Conservation (phyloP, 2,329 filamentous ascomycete genomes). For the Aspergillus phoenicis region DNA sequence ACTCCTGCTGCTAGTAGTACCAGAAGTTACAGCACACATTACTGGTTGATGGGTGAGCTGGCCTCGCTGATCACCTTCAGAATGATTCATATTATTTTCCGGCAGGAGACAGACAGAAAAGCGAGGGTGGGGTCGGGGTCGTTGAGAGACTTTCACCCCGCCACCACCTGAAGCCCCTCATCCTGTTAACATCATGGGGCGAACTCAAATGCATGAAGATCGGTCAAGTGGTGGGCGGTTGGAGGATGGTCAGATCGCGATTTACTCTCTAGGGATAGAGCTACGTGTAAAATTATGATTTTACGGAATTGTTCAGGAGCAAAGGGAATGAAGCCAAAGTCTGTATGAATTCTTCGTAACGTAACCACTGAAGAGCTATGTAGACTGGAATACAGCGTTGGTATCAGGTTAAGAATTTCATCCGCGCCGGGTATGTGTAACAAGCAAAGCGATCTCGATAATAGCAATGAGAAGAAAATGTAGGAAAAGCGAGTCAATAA, state of each 20-base stretch:
- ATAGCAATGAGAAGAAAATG: neutral
- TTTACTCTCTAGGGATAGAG: neutral
- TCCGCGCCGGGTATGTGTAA: neutral
- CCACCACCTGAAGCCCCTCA: constrained; percentile 6
- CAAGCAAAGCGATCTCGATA: neutral
- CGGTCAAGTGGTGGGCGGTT: neutral
- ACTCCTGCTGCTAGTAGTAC: no score
- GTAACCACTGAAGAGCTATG: neutral
- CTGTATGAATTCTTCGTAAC: constrained; percentile 4
- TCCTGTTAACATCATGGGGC: neutral
- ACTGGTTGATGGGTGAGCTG: no score
- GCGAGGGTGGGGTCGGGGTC: neutral
- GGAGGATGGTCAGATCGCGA: no score
- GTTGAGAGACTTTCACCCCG: constrained; percentile 2
- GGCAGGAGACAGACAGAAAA: neutral
- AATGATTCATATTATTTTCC: no score
- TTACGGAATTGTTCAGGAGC: neutral
- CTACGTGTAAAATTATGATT: neutral
- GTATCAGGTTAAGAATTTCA: constrained; percentile 11
- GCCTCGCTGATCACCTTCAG: no score
- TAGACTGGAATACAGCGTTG: constrained; percentile 9
- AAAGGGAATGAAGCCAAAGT: neutral
- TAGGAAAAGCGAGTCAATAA: neutral
- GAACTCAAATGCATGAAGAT: neutral
- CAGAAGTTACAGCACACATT: no score